Conservation (phyloP, 352 stramenopile genomes). For the Pythium guiyangense region DNA sequence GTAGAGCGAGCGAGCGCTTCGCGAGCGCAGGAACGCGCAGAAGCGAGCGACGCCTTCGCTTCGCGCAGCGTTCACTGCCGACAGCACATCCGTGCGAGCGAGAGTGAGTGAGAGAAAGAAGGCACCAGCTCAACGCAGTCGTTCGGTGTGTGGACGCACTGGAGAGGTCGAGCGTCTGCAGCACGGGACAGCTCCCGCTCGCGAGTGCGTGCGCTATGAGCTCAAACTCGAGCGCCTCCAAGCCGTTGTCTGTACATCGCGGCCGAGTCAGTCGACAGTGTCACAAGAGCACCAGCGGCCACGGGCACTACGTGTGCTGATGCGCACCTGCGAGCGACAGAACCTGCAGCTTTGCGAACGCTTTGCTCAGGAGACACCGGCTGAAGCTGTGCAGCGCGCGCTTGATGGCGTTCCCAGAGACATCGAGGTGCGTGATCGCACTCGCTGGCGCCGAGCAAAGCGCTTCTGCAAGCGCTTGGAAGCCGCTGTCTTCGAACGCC, state of each 20-base stretch:
- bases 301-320: too few relatives aligned
- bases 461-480: constrained; percentile 14
- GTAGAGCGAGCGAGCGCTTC: constrained; percentile 22
- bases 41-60: constrained; percentile 41
- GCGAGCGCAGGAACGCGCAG: constrained; percentile 30
- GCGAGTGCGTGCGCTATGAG: constrained; percentile 18
- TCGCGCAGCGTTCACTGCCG: constrained; percentile 34
- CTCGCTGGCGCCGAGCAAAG: constrained; percentile 12
- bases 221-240: constrained; percentile 33
- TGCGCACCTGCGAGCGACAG: constrained; percentile 22
- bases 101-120: too few relatives aligned
- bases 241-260: constrained; percentile 23
- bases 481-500: constrained; percentile 20
- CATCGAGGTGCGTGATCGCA: constrained; percentile 21
- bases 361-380: constrained; percentile 9
- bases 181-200: constrained; percentile 16
- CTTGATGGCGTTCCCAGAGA: constrained; percentile 27
- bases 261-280: not conserved
- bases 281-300: too few relatives aligned
- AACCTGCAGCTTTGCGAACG: constrained; percentile 18
- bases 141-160: constrained; percentile 16
- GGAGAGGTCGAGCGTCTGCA: constrained; percentile 36
- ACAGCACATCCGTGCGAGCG: too few relatives aligned
- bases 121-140: not conserved
- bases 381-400: constrained; percentile 24